These are phyloP conservation scores for Pseudonitzschia multiseries DNA, from an alignment of 108 stramenopile species.

Conservation along the genomic window DNA sequence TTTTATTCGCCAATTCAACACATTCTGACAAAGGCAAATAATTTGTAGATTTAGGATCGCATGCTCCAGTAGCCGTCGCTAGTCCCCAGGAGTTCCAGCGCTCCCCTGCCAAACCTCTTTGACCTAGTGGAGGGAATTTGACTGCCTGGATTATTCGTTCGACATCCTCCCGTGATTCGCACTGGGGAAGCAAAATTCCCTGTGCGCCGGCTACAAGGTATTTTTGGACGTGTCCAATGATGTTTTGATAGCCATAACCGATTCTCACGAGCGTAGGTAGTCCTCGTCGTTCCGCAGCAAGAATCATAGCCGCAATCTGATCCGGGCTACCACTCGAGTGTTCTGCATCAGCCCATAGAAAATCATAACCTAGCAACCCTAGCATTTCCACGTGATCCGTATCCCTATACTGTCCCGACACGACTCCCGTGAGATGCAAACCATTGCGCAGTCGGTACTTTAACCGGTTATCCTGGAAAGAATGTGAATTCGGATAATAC, in stretches of 20 bases:
- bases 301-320: conserved; percentile 31
- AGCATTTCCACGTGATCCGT: conserved; percentile 44
- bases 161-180: conserved; percentile 37
- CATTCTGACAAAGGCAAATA: conserved; percentile 2
- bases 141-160: conserved; percentile 42
- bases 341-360: conserved; percentile 47
- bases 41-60: background rate
- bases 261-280: conserved; percentile 44
- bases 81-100: conserved; percentile 48
- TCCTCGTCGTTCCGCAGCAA: conserved; percentile 42
- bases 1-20: conserved; percentile 27
- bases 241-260: conserved; percentile 46
- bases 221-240: conserved; percentile 45
- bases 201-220: conserved; percentile 44
- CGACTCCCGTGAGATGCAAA: conserved; percentile 30
- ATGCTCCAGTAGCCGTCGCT: background rate
- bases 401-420: conserved; percentile 40
- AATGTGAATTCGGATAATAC: conserved; percentile 25
- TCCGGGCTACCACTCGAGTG: conserved; percentile 31
- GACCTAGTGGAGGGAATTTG: conserved; percentile 40
- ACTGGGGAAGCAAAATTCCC: conserved; percentile 42
- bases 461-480: conserved; percentile 18
- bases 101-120: conserved; percentile 40
- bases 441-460: conserved; percentile 23
- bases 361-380: conserved; percentile 40